These are phyloP conservation scores for Ganoderma sinense DNA, from an alignment of 1,284 basidiomycete species.

Conservation along the genomic window DNA sequence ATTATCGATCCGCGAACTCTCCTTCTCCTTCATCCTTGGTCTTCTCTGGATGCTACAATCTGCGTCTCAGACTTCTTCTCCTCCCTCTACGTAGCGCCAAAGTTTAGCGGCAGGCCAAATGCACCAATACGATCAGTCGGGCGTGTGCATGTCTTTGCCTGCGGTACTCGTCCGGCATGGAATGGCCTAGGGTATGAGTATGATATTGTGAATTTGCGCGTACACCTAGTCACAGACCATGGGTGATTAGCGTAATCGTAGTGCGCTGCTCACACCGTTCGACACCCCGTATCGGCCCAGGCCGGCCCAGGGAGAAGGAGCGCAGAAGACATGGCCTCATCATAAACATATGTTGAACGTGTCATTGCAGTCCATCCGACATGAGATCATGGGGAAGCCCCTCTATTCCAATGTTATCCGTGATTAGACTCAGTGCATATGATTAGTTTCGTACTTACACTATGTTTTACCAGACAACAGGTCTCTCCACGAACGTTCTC, in stretches of 20 bases:
- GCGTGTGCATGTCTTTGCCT: no score
- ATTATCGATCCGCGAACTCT: not conserved
- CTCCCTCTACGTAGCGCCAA: no score
- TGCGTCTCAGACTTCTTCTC: no score
- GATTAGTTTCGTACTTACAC: not conserved
- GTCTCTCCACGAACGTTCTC: conserved; percentile 3
- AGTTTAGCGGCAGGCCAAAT: no score
- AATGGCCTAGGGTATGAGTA: no score
- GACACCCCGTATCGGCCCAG: not conserved
- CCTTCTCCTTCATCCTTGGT: not conserved
- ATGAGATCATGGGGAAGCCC: not conserved
- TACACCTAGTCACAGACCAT: not conserved
- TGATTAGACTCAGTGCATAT: not conserved
- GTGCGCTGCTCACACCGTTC: not conserved
- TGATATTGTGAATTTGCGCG: no score
- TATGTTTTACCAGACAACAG: conserved; percentile 7
- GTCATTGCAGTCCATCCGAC: not conserved
- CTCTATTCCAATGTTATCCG: not conserved
- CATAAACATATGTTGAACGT: not conserved
- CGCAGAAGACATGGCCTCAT: not conserved
- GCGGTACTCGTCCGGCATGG: no score
- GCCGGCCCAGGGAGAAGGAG: not conserved
- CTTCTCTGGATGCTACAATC: no score
- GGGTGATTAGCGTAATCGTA: not conserved
- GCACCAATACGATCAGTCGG: no score